Evolutionary conservation across 257 asterid species (phyloP), one percentile per base, ranked within the genome.

Genomic region (Osmanthus fragrans): DNA sequence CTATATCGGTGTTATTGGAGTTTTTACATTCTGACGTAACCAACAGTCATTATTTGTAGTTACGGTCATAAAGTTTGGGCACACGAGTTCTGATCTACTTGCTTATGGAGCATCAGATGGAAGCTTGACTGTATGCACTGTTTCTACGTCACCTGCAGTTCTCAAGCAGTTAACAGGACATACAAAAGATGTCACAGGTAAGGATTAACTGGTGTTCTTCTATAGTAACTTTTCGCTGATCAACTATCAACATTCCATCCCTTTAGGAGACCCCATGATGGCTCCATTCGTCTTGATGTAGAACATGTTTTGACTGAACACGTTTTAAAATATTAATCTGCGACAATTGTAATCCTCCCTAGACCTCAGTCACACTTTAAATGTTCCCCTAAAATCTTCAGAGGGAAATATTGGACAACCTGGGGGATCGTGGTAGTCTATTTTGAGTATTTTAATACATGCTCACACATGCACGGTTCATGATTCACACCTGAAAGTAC

Each of bases 81-180:
- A 96, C 86, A 89, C 72, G 92, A 96, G 99, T 88, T 96, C 99
- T 33, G 96, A 93, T 84, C 85, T 96, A 76, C 98, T 96, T 83
- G 99, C 97, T 80, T 93, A 93, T 85, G 99, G 99, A 84, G 96
- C 99, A 81, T 83, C 99, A 0, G 97, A 93, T 89, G 99, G 98
- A 81, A 96, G 95, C 86, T 84, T 96, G 87, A 90, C 89, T 21
- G 98, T 93, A 45, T 96, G 99, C 86, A 80, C 82, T 10, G 95
- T 92, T 77, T 87, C 96, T 37, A 73, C 76, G 42, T 90, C 98
- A 60, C 94, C 99, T 79, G 88, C 97, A 77, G 81, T 89, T 80
- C 82, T 87, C 75, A 89, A 88, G 81, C 90, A 87, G 84, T 88
- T 96, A 78, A 88, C 84, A 36, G 99, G 99, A 45, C 99, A 96